Conservation (phyloP, 768 basidiomycete species). For the Amanita muscaria region DNA sequence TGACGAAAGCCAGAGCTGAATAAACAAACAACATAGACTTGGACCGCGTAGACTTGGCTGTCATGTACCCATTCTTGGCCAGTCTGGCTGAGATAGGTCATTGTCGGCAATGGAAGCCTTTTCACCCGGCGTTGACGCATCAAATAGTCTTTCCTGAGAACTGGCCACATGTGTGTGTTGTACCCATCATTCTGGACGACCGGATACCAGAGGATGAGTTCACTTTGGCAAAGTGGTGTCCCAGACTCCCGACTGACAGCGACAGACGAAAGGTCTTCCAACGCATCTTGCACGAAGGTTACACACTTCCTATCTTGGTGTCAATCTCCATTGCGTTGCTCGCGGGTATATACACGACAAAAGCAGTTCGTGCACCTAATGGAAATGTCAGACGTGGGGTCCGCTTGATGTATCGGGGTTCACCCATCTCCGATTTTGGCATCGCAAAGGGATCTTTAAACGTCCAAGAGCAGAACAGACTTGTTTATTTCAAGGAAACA, state of each 20-base stretch:
- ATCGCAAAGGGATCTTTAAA: constrained; percentile 26
- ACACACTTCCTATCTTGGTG: constrained; percentile 24
- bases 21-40: no score
- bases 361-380: constrained; percentile 12
- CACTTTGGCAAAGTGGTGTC: constrained; percentile 25
- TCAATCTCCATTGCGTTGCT: constrained; percentile 27
- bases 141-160: constrained; percentile 18
- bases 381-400: constrained; percentile 15
- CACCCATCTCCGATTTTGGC: constrained; percentile 39
- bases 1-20: no score
- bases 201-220: constrained; percentile 6
- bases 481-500: constrained; percentile 25
- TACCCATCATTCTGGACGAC: constrained; percentile 20
- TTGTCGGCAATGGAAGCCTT: constrained; percentile 11
- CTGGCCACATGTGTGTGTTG: constrained; percentile 17
- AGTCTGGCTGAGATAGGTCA: constrained; percentile 18
- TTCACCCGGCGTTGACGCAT: constrained; percentile 19
- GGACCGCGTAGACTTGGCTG: constrained; percentile 24
- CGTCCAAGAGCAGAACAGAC: constrained; percentile 26
- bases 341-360: constrained; percentile 33
- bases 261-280: constrained; percentile 21
- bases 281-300: constrained; percentile 27
- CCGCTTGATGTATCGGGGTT: constrained; percentile 27
- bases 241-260: constrained; percentile 16
- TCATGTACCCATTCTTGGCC: constrained; percentile 27